Evolutionary conservation across 495 filamentous ascomycete species (phyloP), one percentile per base, ranked within the genome.

Genomic region (Neurospora pannonica): DNA sequence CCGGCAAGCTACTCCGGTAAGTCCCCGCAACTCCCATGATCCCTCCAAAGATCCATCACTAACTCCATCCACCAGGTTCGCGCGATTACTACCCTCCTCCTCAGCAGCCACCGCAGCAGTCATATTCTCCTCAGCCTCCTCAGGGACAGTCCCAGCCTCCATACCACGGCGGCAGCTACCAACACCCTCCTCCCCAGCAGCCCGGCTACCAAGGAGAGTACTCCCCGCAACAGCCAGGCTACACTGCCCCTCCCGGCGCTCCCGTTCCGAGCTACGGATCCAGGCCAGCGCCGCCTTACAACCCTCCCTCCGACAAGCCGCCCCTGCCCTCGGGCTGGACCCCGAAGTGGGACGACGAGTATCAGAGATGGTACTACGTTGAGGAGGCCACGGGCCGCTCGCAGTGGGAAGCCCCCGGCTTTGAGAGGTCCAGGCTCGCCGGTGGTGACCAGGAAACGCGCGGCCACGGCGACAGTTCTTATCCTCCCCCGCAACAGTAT

Each of bases 311-410:
- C 2, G 84, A 85, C 76, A 85, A 83, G 54, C 88, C 88, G 10
- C 86, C 87, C 21, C 83, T 90, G 31, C 88, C 89, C 2, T 71
- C 79, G 0, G 90, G 89, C 74, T 92, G 90, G 90, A 77, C 82
- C 69, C 85, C 89, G 24, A 85, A 84, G 73, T 92, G 87, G 86
- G 89, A 92, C 72, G 83, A 85, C 48, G 83, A 81, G 48, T 78
- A 82, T 60, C 86, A 89, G 71, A 88, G 88, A 72, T 91, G 87
- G 79, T 89, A 88, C 82, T 92, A 87, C 77, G 82, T 88, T 54
- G 88, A 91, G 73, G 82, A 88, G 48, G 79, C 86, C 40, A 90
- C 87, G 11, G 89, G 89, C 43, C 87, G 87, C 72, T 83, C 88
- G 1, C 88, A 89, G 75, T 92, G 89, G 88, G 89, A 90, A 74